Conservation (phyloP, 352 stramenopile species). For the Phytopythium helicoides region DNA sequence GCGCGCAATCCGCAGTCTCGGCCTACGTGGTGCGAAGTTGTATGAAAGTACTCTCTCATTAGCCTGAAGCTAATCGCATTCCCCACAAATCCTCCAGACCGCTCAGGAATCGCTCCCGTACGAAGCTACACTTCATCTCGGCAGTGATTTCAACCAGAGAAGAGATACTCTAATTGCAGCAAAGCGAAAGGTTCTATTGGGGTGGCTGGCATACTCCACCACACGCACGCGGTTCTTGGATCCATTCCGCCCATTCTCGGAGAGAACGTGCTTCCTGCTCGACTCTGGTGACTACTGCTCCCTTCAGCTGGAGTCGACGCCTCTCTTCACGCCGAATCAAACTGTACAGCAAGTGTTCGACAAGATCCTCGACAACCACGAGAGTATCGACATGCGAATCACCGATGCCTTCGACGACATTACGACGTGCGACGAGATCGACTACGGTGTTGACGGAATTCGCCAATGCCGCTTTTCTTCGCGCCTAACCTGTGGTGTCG, state of each 20-base stretch:
- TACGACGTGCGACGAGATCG: slow-evolving; percentile 53
- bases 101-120: slow-evolving; percentile 27
- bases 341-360: slow-evolving; percentile 43
- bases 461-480: slow-evolving; percentile 47
- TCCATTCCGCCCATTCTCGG: slow-evolving; percentile 26
- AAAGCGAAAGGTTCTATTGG: slow-evolving; percentile 23
- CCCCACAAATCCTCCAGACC: slow-evolving; percentile 16
- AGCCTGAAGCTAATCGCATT: not conserved
- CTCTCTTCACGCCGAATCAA: slow-evolving; percentile 28
- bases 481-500: slow-evolving; percentile 20
- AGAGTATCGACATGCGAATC: slow-evolving; percentile 51
- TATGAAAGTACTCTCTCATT: not conserved
- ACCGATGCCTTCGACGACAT: slow-evolving; percentile 50
- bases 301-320: slow-evolving; percentile 34
- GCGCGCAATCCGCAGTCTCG: slow-evolving; percentile 24
- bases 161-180: slow-evolving; percentile 23
- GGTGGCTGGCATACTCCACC: slow-evolving; percentile 29
- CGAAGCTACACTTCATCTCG: slow-evolving; percentile 40
- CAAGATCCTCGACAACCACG: slow-evolving; percentile 35
- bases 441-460: slow-evolving; percentile 34
- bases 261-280: slow-evolving; percentile 38
- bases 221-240: slow-evolving; percentile 39
- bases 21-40: slow-evolving; percentile 17
- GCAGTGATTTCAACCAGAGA: slow-evolving; percentile 22
- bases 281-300: slow-evolving; percentile 36